Evolutionary conservation across 148 eudicot genomes (phyloP), one percentile per base, ranked within the genome.

Genomic region (Cornus suecica): DNA sequence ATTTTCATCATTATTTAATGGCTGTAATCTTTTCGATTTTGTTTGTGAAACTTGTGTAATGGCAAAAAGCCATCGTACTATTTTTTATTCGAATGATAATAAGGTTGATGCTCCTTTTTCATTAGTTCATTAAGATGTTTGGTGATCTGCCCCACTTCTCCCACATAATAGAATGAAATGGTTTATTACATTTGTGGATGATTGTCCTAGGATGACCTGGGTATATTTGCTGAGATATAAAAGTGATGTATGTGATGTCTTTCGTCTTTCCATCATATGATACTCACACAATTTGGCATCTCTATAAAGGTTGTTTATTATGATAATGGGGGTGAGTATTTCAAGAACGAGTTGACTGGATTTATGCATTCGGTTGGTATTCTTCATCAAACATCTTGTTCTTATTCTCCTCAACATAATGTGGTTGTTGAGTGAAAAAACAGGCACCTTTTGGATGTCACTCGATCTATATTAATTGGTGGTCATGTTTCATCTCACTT

Each of bases 11-110:
- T 66, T 66, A 32, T 66, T 66, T 66, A 66, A 0, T 26, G 69
- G 32, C 2, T 66, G 69, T 66, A 27, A 66, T 66, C 1, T 66
- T 66, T 66, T 15, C 5, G 32, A 66, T 25, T 22, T 66, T 66
- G 14, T 27, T 66, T 66, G 69, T 11, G 41, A 66, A 66, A 66
- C 23, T 66, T 66, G 69, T 66, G 41, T 29, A 7, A 66, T 66
- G 69, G 69, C 69, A 27, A 66, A 66, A 66, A 31, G 65, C 65
- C 24, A 60, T 22, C 65, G 28, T 60, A 60, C 65, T 60, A 20
- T 9, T 60, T 60, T 60, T 61, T 2, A 62, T n/a, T n/a, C n/a
- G n/a, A n/a, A n/a, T n/a, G n/a, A n/a, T n/a, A n/a, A n/a, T 66
- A 29, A 5, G 30, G 34, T 24, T 28, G 2, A 65, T 28, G 27